Percentiles rank a stretch among this genome's conserved stretches.
Conservation (phyloP, 1,284 basidiomycete genomes). For the Papiliotrema fonsecae region DNA sequence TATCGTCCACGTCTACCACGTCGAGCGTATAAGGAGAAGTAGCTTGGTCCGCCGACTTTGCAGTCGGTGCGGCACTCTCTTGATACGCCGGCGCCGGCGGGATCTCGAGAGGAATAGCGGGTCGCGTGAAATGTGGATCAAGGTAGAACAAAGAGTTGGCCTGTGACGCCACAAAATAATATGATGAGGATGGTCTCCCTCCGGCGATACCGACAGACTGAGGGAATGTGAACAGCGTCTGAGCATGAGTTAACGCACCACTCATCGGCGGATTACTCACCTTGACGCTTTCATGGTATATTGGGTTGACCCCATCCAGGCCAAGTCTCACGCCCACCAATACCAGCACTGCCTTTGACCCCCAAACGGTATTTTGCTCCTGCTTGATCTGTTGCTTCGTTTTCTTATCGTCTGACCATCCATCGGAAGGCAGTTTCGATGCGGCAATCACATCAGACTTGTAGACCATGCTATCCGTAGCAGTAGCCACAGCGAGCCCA, state of each 20-base stretch:
- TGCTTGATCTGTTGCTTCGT: background rate
- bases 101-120: slow-evolving; percentile 68
- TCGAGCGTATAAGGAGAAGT: slow-evolving; percentile 20
- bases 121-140: slow-evolving; percentile 86
- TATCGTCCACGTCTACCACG: slow-evolving; percentile 32
- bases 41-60: background rate
- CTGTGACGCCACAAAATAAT: slow-evolving; percentile 94
- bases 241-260: slow-evolving; percentile 4
- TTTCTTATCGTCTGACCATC: slow-evolving; percentile 16
- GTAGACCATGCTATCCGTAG: slow-evolving; percentile 77
- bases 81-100: slow-evolving; percentile 48
- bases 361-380: slow-evolving; percentile 55
- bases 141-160: slow-evolving; percentile 88
- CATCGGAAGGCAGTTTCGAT: slow-evolving; percentile 54
- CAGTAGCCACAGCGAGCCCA: slow-evolving; percentile 74
- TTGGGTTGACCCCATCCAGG: slow-evolving; percentile 86
- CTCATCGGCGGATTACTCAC: slow-evolving; percentile 49
- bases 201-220: slow-evolving; percentile 96
- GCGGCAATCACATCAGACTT: slow-evolving; percentile 80
- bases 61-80: background rate
- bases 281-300: slow-evolving; percentile 92
- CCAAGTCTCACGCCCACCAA: slow-evolving; percentile 83
- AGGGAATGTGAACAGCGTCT: slow-evolving; percentile 86
- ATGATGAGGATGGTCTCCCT: slow-evolving; percentile 88
- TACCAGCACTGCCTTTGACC: slow-evolving; percentile 76